Base-by-base conservation (phyloP, 129 eudicot species). In the Helichrysum umbraculigerum region DNA sequence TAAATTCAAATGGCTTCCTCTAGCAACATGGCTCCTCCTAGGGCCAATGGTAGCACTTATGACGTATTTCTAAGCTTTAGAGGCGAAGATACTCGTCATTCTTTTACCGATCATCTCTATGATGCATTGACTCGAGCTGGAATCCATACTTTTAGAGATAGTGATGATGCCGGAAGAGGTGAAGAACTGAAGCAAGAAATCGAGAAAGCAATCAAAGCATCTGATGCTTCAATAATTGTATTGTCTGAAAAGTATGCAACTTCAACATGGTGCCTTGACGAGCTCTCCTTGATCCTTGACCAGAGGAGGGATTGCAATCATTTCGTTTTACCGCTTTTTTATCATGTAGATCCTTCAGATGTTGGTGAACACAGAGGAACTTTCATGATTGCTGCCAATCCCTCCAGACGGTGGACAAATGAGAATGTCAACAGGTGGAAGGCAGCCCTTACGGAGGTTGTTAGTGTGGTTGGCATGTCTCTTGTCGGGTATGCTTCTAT, bases 221-320 rank as follows among this genome's bases (percentile, higher is more conserved):
- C 73, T 14, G 47, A 22, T 35, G 37, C 58, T 41, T 69, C 73
- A 25, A 44, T 69, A 12, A 35, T 69, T 44, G 73, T 69, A 22
- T 44, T 69, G 39, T 69, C 73, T 1, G 2, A 42, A 56, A 69
- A 42, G 14, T 69, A 22, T 69, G 60, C 73, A 44, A 69, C 21
- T 69, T 69, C 73, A 3, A 41, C 73, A 2, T 69, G 73, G 73
- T 69, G 73, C 6, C 73, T 69, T 42, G 73, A 69, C 1, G 60
- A 69, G 59, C 59, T 69, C 12, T 11, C 19, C 0, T 44, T 69
- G 73, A 69, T 69, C 10, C 73, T 69, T 3, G 35, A 69, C 20
- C 58, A 14, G 10, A 69, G 59, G 6, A 69, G 73, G 25, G 21
- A 69, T 22, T 5, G 12, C 60, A 44, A 44, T 69, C 73, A 69